Evolutionary conservation across 495 filamentous ascomycete species (phyloP).

Genomic region (Staphylotrichum longicolle): DNA sequence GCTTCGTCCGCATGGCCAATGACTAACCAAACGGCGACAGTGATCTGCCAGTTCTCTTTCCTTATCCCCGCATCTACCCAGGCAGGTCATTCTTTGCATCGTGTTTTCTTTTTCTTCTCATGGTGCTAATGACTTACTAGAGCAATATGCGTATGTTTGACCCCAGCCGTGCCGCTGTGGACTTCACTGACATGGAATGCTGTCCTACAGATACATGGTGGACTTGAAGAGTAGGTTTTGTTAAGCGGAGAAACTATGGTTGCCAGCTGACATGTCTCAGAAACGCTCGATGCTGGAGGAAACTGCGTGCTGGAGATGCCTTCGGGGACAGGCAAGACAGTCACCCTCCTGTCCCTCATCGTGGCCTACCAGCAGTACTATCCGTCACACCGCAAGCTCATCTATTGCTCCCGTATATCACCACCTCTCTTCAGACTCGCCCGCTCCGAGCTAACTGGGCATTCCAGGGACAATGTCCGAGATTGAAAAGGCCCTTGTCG

Average conservation of each 20-base stretch:
- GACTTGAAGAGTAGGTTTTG: constrained; percentile 77
- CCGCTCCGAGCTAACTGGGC: not conserved
- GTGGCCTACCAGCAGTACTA: constrained; percentile 93
- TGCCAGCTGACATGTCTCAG: constrained; percentile 31
- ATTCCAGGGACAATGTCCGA: constrained; percentile 73
- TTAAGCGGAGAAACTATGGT: no score
- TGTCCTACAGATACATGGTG: constrained; percentile 76
- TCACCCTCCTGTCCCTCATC: constrained; percentile 91
- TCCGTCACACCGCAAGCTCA: constrained; percentile 87
- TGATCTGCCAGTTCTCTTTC: constrained; percentile 91
- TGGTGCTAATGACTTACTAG: constrained; percentile 36
- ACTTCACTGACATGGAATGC: not conserved
- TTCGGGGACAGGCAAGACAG: constrained; percentile 98
- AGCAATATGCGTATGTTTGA: constrained; percentile 82
- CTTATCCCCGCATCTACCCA: constrained; percentile 95
- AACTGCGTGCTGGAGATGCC: constrained; percentile 99
- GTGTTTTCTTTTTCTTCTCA: not conserved
- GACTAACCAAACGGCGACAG: constrained; percentile 41
- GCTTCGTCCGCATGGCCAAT: not conserved
- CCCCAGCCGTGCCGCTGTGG: not conserved
- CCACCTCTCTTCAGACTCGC: not conserved
- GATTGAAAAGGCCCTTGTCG: constrained; percentile 92
- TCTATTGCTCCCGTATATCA: constrained; percentile 88
- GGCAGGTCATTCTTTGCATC: constrained; percentile 42
- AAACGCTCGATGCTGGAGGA: constrained; percentile 88